A percentile compares a stretch with the other conserved stretches of the same genome.
Evolutionary conservation across 83 land plant species (phyloP).

Genomic region (Picea engelmannii): DNA sequence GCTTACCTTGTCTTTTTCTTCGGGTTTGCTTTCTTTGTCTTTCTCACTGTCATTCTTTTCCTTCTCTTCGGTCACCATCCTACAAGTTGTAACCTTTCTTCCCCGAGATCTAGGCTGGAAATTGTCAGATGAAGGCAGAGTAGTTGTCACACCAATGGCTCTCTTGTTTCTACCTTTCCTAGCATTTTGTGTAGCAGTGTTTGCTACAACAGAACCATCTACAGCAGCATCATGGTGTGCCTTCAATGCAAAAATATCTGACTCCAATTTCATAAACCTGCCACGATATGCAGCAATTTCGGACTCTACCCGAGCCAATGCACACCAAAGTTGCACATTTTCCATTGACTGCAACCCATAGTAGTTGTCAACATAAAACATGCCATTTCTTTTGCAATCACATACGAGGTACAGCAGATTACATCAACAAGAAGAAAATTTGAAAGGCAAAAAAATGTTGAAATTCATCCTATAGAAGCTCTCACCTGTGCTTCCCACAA

Average conservation of each 20-base stretch:
- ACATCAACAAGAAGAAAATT: background rate
- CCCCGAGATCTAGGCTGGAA: conserved; percentile 22
- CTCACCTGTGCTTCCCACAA: conserved; percentile 41
- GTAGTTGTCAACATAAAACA: background rate
- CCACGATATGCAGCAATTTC: conserved; percentile 27
- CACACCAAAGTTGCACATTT: conserved; percentile 33
- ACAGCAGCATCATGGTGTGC: conserved; percentile 17
- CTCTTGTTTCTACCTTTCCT: conserved; percentile 36
- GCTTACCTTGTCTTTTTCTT: conserved; percentile 10
- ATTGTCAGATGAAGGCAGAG: conserved; percentile 13
- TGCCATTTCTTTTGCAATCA: background rate
- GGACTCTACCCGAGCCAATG: conserved; percentile 16
- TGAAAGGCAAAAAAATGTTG: background rate
- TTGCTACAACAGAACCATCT: conserved; percentile 14
- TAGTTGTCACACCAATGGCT: conserved; percentile 18
- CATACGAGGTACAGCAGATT: background rate
- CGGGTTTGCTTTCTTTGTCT: conserved; percentile 12
- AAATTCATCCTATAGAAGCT: background rate
- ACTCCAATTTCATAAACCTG: conserved; percentile 27
- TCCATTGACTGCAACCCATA: conserved; percentile 28
- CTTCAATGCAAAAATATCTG: conserved; percentile 17
- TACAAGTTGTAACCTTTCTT: conserved; percentile 18
- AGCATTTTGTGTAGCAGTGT: conserved; percentile 14
- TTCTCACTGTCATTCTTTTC: conserved; percentile 11
- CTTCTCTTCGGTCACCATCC: conserved; percentile 14